Evolutionary conservation across 768 basidiomycete species (phyloP).

Genomic region (Lactifluus hygrophoroides): DNA sequence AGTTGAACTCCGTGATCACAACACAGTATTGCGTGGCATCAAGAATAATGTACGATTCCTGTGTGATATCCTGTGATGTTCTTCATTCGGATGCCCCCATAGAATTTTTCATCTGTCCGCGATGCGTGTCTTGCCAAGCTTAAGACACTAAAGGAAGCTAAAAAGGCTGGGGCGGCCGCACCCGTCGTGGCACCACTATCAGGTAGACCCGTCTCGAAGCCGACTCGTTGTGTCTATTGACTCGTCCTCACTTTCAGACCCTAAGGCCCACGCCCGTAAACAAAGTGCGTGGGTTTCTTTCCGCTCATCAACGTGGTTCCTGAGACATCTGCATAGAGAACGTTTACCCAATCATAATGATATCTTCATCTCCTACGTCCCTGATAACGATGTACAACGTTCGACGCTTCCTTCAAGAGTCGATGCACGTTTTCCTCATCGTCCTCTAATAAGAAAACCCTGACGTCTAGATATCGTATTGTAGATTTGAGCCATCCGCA

Average conservation of each 20-base stretch:
- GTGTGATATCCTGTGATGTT: not conserved
- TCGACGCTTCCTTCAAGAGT: conserved; percentile 86
- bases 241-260: conserved; percentile 29
- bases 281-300: conserved; percentile 40
- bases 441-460: not conserved
- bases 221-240: not conserved
- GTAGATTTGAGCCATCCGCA: conserved; percentile 59
- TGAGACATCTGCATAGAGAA: conserved; percentile 39
- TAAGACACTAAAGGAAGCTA: conserved; percentile 65
- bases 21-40: conserved; percentile 70
- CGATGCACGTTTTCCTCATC: conserved; percentile 38
- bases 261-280: conserved; percentile 60
- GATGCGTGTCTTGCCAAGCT: conserved; percentile 64
- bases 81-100: not conserved
- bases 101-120: conserved; percentile 78
- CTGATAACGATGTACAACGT: conserved; percentile 98
- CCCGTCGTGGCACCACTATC: conserved; percentile 32
- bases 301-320: not conserved
- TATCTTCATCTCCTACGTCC: conserved; percentile 90
- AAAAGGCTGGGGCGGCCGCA: conserved; percentile 39
- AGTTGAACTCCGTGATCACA: conserved; percentile 76
- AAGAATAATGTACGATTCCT: conserved; percentile 65
- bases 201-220: conserved; percentile 22
- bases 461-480: not conserved
- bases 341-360: conserved; percentile 91